A percentile compares a stretch with the other conserved stretches of the same genome.
Evolutionary conservation across 2,329 filamentous ascomycete species (phyloP).

Genomic region (Cadophora malorum): DNA sequence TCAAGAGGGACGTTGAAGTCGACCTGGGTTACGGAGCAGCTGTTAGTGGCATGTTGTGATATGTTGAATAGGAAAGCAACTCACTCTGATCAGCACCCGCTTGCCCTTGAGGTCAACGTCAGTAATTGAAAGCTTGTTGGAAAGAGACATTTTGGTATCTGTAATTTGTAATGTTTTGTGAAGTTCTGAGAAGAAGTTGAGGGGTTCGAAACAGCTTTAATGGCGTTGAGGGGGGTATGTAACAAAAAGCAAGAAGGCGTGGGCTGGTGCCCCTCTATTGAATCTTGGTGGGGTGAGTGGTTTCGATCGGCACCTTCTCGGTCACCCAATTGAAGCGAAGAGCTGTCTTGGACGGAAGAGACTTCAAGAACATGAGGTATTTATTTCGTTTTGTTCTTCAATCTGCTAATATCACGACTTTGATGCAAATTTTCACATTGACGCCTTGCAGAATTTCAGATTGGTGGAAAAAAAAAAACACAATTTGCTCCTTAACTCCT

Average conservation of each 20-base stretch:
- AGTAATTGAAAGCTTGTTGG: slow-evolving; percentile 96
- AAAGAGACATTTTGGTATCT: slow-evolving; percentile 82
- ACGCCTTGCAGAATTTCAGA: neutral
- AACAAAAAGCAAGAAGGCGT: slow-evolving; percentile 34
- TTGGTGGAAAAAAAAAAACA: neutral
- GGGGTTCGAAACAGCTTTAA: slow-evolving; percentile 28
- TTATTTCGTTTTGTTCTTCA: neutral
- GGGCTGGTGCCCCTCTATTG: slow-evolving; percentile 36
- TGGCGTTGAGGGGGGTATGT: slow-evolving; percentile 27
- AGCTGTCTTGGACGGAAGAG: slow-evolving; percentile 6
- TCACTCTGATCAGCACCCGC: slow-evolving; percentile 94
- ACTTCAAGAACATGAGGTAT: slow-evolving; percentile 9
- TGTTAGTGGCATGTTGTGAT: slow-evolving; percentile 35
- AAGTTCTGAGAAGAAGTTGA: slow-evolving; percentile 25
- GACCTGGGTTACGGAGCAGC: slow-evolving; percentile 63
- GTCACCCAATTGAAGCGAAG: slow-evolving; percentile 11
- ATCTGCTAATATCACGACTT: slow-evolving; percentile 2
- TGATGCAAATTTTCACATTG: neutral
- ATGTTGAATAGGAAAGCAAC: slow-evolving; percentile 43
- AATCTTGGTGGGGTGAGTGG: slow-evolving; percentile 34
- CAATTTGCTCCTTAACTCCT: slow-evolving; percentile 8
- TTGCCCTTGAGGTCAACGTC: slow-evolving; percentile 98
- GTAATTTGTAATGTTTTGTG: slow-evolving; percentile 14
- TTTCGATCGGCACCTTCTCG: slow-evolving; percentile 11
- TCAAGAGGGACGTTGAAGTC: slow-evolving; percentile 99